Percentiles rank a stretch among this genome's conserved stretches.
Evolutionary conservation across 164 flowering plant genomes (phyloP).

Genomic region (Akebia trifoliata): DNA sequence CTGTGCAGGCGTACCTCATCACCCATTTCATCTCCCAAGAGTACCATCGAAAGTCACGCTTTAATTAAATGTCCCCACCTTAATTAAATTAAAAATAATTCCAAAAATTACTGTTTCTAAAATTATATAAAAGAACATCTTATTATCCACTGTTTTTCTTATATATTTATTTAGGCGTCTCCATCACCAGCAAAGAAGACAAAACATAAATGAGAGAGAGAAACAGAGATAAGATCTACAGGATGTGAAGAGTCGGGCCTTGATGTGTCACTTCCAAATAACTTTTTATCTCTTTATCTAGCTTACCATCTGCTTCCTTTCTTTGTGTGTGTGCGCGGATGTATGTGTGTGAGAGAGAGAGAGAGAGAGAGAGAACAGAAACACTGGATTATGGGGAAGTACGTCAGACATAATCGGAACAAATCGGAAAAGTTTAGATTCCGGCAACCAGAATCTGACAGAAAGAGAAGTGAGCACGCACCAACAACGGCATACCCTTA

Average conservation of each 20-base stretch:
- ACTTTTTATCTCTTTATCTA: too few relatives aligned
- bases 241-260: too few relatives aligned
- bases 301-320: too few relatives aligned
- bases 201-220: background rate
- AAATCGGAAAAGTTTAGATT: conserved; percentile 2
- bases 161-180: too few relatives aligned
- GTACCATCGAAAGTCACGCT: conserved; percentile 27
- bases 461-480: conserved; percentile 58
- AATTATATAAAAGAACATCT: background rate
- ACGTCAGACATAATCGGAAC: too few relatives aligned
- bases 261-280: too few relatives aligned
- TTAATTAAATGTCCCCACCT: background rate
- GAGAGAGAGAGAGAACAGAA: background rate
- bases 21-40: background rate
- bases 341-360: background rate
- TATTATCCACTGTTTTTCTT: too few relatives aligned
- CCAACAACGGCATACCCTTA: conserved; percentile 30
- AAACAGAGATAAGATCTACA: too few relatives aligned
- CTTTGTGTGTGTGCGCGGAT: too few relatives aligned
- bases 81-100: conserved; percentile 2
- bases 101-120: conserved; percentile 1
- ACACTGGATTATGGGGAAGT: too few relatives aligned
- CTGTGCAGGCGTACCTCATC: conserved; percentile 15
- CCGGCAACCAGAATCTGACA: conserved; percentile 42
- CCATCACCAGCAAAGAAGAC: too few relatives aligned